Base-by-base conservation (phyloP, 495 filamentous ascomycete species). In the Penicillium bovifimosum region DNA sequence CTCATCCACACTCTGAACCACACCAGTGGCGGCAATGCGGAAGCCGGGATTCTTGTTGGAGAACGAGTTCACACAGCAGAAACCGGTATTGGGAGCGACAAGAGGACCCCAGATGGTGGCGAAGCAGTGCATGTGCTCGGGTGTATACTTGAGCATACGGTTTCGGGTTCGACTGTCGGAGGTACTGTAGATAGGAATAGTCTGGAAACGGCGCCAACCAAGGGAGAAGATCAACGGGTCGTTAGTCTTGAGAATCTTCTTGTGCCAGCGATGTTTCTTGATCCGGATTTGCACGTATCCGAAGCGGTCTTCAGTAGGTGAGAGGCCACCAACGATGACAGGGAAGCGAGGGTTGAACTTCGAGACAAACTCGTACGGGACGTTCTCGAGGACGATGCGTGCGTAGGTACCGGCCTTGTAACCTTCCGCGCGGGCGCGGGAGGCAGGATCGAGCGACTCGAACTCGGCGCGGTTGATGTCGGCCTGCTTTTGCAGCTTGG, bases 81-180 rank as follows among this genome's bases (percentile, higher is more conserved):
- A 97, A 53, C 91, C 87, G 7, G 93, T 96, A 68, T 96, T 96
- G 20, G 95, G 95, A 1, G 93, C 90, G 44, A 96, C 86, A 7
- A 98, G 79, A 9, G 95, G 93, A 3, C 91, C 93, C 61, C 95
- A 96, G 70, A 97, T 95, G 45, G 90, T 96, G 17, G 81, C 92
- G 58, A 91, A 92, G 64, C 93, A 98, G 66, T 96, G 92, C 90
- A 96, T 97, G 55, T 98, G 93, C 74, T 98, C 90, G 3, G 90
- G 91, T 2, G 87, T 91, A 68, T 96, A 98, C 61, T 98, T 98
- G 43, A 98, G 79, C 92, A 98, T 96, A 29, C 93, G 85, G 69
- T 96, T 96, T 55, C 93, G 82, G 6, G 87, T 92, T 40, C 95
- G 84, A 53, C 85, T 91, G 69, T 96, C 95, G 17, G 88, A 95